phyloP scores from a whole-genome alignment of 495 filamentous ascomycete species.

The Penicillium maclennaniae region DNA sequence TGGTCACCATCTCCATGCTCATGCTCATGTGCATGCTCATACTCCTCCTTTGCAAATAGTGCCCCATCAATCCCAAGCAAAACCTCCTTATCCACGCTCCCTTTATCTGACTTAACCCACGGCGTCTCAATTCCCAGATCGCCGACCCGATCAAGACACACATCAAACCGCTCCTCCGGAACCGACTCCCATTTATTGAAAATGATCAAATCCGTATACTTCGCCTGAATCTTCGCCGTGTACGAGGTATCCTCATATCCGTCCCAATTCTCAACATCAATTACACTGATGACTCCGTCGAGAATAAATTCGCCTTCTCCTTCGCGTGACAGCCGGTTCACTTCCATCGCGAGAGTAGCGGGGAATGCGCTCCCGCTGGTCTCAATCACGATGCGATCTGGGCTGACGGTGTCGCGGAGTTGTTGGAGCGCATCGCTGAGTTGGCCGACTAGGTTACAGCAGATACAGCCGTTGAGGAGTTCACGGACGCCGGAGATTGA shows the following conservation, averaged over 20 bases:
- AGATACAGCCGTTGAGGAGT: conserved; percentile 94
- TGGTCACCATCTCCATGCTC: conserved; percentile 10
- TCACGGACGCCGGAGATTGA: conserved; percentile 89
- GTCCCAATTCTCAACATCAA: conserved; percentile 96
- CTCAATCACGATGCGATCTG: conserved; percentile 90
- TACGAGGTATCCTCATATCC: conserved; percentile 91
- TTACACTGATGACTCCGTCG: conserved; percentile 87
- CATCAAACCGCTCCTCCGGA: conserved; percentile 69
- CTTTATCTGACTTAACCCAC: conserved; percentile 74
- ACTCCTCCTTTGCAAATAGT: conserved; percentile 55
- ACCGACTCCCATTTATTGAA: conserved; percentile 93
- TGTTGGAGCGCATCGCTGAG: conserved; percentile 73
- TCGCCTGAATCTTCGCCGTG: conserved; percentile 79
- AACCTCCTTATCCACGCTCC: conserved; percentile 68
- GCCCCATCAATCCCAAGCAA: conserved; percentile 85
- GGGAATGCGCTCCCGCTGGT: conserved; percentile 86
- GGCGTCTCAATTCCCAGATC: conserved; percentile 80
- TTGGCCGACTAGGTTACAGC: conserved; percentile 95
- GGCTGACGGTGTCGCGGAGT: conserved; percentile 55
- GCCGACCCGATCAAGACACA: conserved; percentile 76
- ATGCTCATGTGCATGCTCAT: conserved; percentile 7
- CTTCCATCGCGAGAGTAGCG: conserved; percentile 86
- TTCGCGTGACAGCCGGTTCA: conserved; percentile 69
- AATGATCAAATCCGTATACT: conserved; percentile 88
- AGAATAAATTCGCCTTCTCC: conserved; percentile 61